These are phyloP conservation scores for Exidia glandulosa DNA, from an alignment of 768 basidiomycete species.

Conservation along the genomic window DNA sequence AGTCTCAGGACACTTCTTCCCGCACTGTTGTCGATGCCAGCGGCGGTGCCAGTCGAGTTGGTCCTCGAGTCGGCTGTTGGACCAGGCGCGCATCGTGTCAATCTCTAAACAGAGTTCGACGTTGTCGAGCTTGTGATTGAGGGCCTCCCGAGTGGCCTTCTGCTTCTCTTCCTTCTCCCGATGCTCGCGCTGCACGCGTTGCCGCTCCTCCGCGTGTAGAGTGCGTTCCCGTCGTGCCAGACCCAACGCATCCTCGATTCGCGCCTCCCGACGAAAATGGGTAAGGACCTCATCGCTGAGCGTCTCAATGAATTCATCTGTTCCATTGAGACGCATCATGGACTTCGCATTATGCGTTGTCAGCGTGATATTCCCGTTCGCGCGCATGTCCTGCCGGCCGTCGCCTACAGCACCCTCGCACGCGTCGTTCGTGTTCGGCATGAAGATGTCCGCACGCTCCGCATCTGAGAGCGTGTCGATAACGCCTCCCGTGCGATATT, in stretches of 20 bases:
- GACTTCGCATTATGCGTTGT: background rate
- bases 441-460: slow-evolving; percentile 15
- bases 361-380: background rate
- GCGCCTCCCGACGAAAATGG: background rate
- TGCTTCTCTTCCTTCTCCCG: background rate
- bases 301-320: background rate
- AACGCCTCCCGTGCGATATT: slow-evolving; percentile 13
- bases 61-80: background rate
- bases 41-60: background rate
- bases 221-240: background rate
- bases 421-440: slow-evolving; percentile 21
- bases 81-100: background rate
- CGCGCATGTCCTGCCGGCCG: background rate
- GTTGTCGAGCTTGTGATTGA: background rate
- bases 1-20: background rate
- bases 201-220: background rate
- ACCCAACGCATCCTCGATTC: background rate
- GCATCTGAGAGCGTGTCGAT: slow-evolving; percentile 10
- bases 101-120: background rate
- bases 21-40: background rate
- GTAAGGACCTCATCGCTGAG: background rate
- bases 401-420: slow-evolving; percentile 21
- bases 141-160: background rate
- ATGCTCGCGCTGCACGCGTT: background rate
- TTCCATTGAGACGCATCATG: background rate